These are phyloP conservation scores for Dothidotthia symphoricarpi DNA, from an alignment of 2,329 filamentous ascomycete species.

Conservation along the genomic window DNA sequence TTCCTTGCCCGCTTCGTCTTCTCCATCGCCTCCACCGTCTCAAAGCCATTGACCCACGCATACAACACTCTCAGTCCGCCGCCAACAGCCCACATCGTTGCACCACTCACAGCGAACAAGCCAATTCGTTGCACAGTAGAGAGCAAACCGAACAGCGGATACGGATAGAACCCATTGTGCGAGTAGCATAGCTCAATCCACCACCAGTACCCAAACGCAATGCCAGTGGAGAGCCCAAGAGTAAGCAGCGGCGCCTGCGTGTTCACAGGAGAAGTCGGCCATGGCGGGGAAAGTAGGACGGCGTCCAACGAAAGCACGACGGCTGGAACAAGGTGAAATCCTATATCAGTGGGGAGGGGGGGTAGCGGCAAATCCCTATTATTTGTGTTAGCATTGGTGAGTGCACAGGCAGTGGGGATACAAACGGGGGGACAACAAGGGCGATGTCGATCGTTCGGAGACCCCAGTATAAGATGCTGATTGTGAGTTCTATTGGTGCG, in stretches of 20 bases:
- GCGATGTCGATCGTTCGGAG: conserved; percentile 56
- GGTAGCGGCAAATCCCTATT: conserved; percentile 34
- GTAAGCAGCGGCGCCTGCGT: conserved; percentile 53
- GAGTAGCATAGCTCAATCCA: conserved; percentile 73
- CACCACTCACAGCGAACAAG: conserved; percentile 68
- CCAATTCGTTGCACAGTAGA: conserved; percentile 63
- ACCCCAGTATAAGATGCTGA: conserved; percentile 72
- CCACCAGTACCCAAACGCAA: conserved; percentile 70
- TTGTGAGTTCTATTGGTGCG: conserved; percentile 68
- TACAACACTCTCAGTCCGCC: conserved; percentile 68
- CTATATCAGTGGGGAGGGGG: conserved; percentile 52
- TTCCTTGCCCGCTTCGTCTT: conserved; percentile 19
- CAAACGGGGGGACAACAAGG: conserved; percentile 50
- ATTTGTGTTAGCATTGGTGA: neutral
- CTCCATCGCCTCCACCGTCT: conserved; percentile 21
- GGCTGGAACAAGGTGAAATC: conserved; percentile 56
- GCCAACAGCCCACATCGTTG: conserved; percentile 70
- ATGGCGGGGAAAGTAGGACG: conserved; percentile 69
- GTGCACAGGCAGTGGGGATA: neutral
- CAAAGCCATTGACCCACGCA: conserved; percentile 60
- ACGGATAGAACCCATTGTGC: conserved; percentile 74
- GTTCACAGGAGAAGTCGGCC: conserved; percentile 55
- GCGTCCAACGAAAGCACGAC: conserved; percentile 64
- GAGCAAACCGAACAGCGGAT: conserved; percentile 75
- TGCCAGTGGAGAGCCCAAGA: conserved; percentile 55